Evolutionary conservation across 805 yeast genomes (phyloP).

Genomic region (Wickerhamomyces chambardii): DNA sequence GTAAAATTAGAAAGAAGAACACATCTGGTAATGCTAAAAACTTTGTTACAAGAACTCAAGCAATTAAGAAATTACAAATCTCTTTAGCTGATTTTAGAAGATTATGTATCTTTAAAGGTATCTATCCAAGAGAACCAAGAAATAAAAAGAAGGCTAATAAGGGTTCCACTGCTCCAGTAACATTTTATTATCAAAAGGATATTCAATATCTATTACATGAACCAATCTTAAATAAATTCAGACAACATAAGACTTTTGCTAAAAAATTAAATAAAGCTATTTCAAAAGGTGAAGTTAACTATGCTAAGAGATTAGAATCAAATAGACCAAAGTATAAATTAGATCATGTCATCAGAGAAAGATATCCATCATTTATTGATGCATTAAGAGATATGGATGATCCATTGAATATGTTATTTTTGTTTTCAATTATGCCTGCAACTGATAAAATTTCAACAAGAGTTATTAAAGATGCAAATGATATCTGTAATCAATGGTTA

Average conservation of each 20-base stretch:
- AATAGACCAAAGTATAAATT: conserved; percentile 78
- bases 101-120: conserved; percentile 95
- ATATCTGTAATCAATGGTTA: conserved; percentile 88
- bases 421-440: conserved; percentile 93
- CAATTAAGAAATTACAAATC: conserved; percentile 84
- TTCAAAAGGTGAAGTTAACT: conserved; percentile 85
- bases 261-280: conserved; percentile 83
- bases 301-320: conserved; percentile 79
- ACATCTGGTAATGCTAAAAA: conserved; percentile 85
- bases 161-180: conserved; percentile 94
- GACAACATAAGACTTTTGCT: conserved; percentile 93
- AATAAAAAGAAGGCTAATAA: conserved; percentile 95
- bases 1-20: conserved; percentile 75
- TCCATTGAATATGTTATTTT: conserved; percentile 88
- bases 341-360: conserved; percentile 86
- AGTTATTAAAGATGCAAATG: conserved; percentile 82
- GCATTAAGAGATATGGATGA: conserved; percentile 93
- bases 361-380: conserved; percentile 91
- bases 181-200: conserved; percentile 92
- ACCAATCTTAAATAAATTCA: conserved; percentile 82
- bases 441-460: conserved; percentile 72
- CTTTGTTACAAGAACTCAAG: conserved; percentile 91
- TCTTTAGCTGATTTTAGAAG: conserved; percentile 95
- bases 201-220: conserved; percentile 93
- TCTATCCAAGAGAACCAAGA: conserved; percentile 94